Evolutionary conservation across 2,329 filamentous ascomycete species (phyloP).

Genomic region (Fusarium sp.): DNA sequence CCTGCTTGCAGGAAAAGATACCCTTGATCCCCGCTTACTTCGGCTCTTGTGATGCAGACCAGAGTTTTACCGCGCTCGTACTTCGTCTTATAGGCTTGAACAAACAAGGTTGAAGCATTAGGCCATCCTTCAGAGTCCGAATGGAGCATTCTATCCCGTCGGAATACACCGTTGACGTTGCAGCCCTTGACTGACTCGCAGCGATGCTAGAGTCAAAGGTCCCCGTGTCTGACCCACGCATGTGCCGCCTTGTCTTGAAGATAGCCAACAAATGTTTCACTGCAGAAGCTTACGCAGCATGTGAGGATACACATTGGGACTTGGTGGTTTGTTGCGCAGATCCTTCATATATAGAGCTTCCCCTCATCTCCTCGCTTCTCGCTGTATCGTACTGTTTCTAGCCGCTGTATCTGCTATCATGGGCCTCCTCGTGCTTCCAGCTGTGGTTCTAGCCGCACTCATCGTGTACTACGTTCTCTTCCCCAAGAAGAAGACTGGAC

Average conservation of each 20-base stretch:
- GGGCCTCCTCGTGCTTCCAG: slow-evolving; percentile 21
- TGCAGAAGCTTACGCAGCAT: slow-evolving; percentile 14
- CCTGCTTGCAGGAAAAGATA: background rate
- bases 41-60: background rate
- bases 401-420: background rate
- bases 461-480: slow-evolving; percentile 25
- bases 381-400: background rate
- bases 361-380: background rate
- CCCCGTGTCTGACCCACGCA: slow-evolving; percentile 6
- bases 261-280: slow-evolving; percentile 18
- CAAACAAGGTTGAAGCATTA: slow-evolving; percentile 2
- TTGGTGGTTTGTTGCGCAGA: background rate
- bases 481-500: slow-evolving; percentile 3
- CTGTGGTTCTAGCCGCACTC: slow-evolving; percentile 16
- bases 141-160: slow-evolving; percentile 16
- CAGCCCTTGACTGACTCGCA: slow-evolving; percentile 19
- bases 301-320: background rate
- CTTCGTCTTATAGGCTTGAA: background rate
- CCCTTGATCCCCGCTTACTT: slow-evolving; percentile 1
- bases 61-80: slow-evolving; percentile 10
- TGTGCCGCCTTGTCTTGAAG: background rate
- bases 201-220: slow-evolving; percentile 6
- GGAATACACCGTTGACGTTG: slow-evolving; percentile 7
- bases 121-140: background rate
- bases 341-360: slow-evolving; percentile 13